Percentiles rank a stretch among this genome's conserved stretches.
Evolutionary conservation across 1,284 basidiomycete species (phyloP).

Genomic region (Cryptococcus hybrid): DNA sequence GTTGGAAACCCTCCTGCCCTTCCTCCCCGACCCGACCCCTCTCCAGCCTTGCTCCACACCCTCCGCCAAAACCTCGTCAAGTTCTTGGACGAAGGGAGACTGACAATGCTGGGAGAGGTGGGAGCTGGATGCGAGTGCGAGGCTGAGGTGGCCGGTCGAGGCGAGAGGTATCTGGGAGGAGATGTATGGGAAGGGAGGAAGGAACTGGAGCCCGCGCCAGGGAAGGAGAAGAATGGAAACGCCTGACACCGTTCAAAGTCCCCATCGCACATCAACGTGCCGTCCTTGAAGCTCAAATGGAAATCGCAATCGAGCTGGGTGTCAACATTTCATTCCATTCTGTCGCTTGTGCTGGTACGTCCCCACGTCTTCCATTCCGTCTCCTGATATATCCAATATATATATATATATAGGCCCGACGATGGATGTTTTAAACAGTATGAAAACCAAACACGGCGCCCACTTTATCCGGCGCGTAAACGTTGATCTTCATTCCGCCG

Average conservation of each 20-base stretch:
- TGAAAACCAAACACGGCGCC: slow-evolving; percentile 30
- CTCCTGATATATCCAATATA: neutral
- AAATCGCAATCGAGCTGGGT: slow-evolving; percentile 47
- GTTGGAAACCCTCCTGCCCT: slow-evolving; percentile 29
- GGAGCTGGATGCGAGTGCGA: slow-evolving; percentile 51
- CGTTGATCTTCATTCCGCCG: slow-evolving; percentile 50
- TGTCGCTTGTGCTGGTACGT: slow-evolving; percentile 47
- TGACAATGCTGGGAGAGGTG: slow-evolving; percentile 52
- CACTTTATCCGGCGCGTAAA: slow-evolving; percentile 37
- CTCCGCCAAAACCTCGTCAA: slow-evolving; percentile 23
- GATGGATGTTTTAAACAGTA: slow-evolving; percentile 38
- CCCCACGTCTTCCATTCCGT: no score
- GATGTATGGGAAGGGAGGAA: neutral
- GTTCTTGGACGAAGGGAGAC: slow-evolving; percentile 16
- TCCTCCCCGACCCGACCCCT: slow-evolving; percentile 40
- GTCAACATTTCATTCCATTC: slow-evolving; percentile 51
- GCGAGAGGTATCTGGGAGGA: slow-evolving; percentile 19
- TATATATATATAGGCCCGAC: slow-evolving; percentile 33
- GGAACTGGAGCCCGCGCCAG: neutral
- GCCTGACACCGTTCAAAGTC: slow-evolving; percentile 48
- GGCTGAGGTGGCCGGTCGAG: slow-evolving; percentile 37
- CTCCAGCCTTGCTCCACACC: slow-evolving; percentile 23
- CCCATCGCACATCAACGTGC: slow-evolving; percentile 48
- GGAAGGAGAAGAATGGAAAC: slow-evolving; percentile 19
- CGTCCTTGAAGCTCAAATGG: slow-evolving; percentile 47